Evolutionary conservation across 306 rosid genomes (phyloP).

Genomic region (Carpinus fangiana): DNA sequence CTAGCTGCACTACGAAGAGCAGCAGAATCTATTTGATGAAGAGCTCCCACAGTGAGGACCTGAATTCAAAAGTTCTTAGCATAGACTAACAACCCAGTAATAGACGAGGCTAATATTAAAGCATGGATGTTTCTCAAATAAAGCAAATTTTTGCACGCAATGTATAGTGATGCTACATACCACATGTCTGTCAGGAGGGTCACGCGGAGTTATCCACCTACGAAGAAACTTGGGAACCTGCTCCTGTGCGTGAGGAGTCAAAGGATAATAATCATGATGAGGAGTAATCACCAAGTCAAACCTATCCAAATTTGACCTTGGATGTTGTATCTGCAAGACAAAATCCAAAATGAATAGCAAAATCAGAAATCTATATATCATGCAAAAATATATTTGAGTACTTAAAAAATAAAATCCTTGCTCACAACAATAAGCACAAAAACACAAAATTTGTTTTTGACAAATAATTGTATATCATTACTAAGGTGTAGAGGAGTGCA

Average conservation of each 20-base stretch:
- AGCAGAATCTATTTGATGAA: slow-evolving; percentile 86
- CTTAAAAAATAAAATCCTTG: not conserved
- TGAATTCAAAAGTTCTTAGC: slow-evolving; percentile 32
- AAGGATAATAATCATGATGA: slow-evolving; percentile 86
- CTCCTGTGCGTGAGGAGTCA: slow-evolving; percentile 70
- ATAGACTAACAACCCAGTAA: slow-evolving; percentile 13
- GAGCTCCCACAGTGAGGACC: slow-evolving; percentile 86
- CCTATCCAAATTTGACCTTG: slow-evolving; percentile 74
- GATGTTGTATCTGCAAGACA: slow-evolving; percentile 61
- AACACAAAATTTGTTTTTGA: not conserved
- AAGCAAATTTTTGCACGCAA: slow-evolving; percentile 6
- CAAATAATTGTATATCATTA: too few species aligned
- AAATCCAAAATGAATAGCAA: not conserved
- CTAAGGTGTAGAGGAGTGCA: too few species aligned
- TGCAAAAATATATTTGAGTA: not conserved
- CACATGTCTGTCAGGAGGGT: slow-evolving; percentile 85
- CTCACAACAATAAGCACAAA: not conserved
- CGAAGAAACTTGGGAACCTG: slow-evolving; percentile 75
- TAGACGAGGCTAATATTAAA: slow-evolving; percentile 22
- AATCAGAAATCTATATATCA: not conserved
- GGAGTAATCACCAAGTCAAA: slow-evolving; percentile 92
- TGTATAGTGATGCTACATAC: slow-evolving; percentile 47
- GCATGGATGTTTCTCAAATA: slow-evolving; percentile 18
- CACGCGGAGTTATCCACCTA: slow-evolving; percentile 88
- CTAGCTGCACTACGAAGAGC: slow-evolving; percentile 80